Evolutionary conservation across 2,329 filamentous ascomycete species (phyloP).

Genomic region (Cordyceps pruinosa): DNA sequence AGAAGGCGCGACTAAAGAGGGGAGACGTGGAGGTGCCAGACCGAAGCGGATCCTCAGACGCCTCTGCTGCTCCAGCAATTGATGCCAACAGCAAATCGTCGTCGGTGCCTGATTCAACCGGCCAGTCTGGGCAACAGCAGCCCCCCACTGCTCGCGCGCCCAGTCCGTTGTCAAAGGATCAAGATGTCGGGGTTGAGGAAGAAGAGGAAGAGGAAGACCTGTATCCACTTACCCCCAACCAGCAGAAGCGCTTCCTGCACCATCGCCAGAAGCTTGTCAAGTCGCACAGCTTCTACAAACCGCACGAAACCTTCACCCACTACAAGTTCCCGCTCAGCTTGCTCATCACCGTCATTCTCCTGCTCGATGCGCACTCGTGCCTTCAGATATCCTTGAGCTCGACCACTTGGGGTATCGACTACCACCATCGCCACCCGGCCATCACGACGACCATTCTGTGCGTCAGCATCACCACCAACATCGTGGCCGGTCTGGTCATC

Average conservation of each 20-base stretch:
- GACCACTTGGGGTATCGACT: slow-evolving; percentile 72
- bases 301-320: slow-evolving; percentile 78
- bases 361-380: slow-evolving; percentile 72
- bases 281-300: slow-evolving; percentile 84
- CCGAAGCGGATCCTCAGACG: slow-evolving; percentile 13
- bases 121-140: background rate
- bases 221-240: slow-evolving; percentile 56
- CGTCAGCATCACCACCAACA: slow-evolving; percentile 71
- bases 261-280: slow-evolving; percentile 75
- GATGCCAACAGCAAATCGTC: background rate
- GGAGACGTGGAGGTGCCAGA: slow-evolving; percentile 27
- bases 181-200: slow-evolving; percentile 13
- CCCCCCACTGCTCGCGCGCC: background rate
- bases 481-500: slow-evolving; percentile 69
- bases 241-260: slow-evolving; percentile 64
- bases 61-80: background rate
- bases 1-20: slow-evolving; percentile 41
- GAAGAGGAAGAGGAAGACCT: slow-evolving; percentile 33
- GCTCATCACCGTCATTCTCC: slow-evolving; percentile 68
- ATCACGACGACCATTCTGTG: slow-evolving; percentile 76
- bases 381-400: slow-evolving; percentile 75
- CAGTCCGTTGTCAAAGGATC: background rate
- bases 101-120: background rate
- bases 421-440: slow-evolving; percentile 60
- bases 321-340: slow-evolving; percentile 68